phyloP scores from a whole-genome alignment of 805 yeast genomes.

The Suhomyces xylopsoci region DNA sequence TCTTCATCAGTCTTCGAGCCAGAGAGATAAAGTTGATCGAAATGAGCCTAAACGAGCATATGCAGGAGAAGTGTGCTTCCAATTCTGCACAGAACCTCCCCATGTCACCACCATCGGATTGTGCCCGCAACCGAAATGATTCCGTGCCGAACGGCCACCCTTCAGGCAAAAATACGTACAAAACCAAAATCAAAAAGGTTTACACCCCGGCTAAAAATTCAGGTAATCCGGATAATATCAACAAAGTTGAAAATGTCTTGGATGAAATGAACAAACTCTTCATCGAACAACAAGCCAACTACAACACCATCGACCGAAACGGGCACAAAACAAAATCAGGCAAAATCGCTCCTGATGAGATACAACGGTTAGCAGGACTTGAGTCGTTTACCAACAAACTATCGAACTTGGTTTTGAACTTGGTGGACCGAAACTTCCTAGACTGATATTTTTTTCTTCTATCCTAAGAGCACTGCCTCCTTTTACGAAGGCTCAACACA shows the following conservation, averaged over 20 bases:
- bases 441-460: neutral
- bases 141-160: neutral
- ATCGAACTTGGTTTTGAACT: slow-evolving; percentile 7
- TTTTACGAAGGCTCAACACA: neutral
- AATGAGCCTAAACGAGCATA: slow-evolving; percentile 19
- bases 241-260: slow-evolving; percentile 24
- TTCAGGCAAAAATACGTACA: slow-evolving; percentile 19
- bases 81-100: neutral
- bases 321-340: neutral
- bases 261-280: slow-evolving; percentile 25
- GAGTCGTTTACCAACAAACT: slow-evolving; percentile 7
- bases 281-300: slow-evolving; percentile 7
- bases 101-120: neutral
- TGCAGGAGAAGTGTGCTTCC: neutral
- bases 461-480: neutral
- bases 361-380: neutral
- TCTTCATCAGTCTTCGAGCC: slow-evolving; percentile 43
- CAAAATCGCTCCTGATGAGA: neutral
- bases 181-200: slow-evolving; percentile 35
- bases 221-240: slow-evolving; percentile 29
- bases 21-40: slow-evolving; percentile 45
- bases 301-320: neutral
- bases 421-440: slow-evolving; percentile 1
- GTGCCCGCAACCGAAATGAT: neutral
- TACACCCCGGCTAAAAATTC: slow-evolving; percentile 31